Evolutionary conservation across 192 early-diverging fungal species (phyloP), one percentile per base, ranked within the genome.

Genomic region (Podila horticola): DNA sequence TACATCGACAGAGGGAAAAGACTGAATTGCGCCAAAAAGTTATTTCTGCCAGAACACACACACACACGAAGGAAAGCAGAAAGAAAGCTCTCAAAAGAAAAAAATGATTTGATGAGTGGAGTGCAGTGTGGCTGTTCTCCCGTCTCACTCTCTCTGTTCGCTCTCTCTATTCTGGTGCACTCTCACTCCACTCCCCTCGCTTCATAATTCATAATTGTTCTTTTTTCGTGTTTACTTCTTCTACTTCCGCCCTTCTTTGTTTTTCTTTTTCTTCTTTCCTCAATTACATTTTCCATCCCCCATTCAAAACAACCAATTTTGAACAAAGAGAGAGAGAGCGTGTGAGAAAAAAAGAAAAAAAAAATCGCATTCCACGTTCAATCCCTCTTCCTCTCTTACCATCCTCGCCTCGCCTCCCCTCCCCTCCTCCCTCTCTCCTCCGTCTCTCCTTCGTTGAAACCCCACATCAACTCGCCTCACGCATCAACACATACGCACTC

Each of bases 121-220:
- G n/a, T n/a, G n/a, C n/a, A 34, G 38, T 41, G 38, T 41, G 38
- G 38, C 38, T 41, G 38, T 41, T 41, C 38, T 41, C 38, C 38
- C 38, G 38, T 41, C 7, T 12, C 10, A 11, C 0, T 34, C 10
- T 41, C 0, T 34, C 33, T 34, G 33, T 34, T 7, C 7, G 5
- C 0, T 6, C 33, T 7, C 1, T 34, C 33, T 34, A 34, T 34
- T 34, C 33, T 34, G 33, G 33, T 34, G 33, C 33, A 34, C 33
- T 36, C 11, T 41, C 38, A 1, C 11, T 41, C 6, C 33, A 19
- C 49, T 50, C 49, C 49, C 12, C 51, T 55, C 24, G 2, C 52
- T 55, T 55, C 52, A 24, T 55, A 31, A 66, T 38, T 63, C 62
- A 8, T 48, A 45, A n/a, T 63, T 50, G 0, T 58, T 49, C 36